These are phyloP conservation scores for Actinidia polygama DNA, from an alignment of 179 eudicot species.

Conservation along the genomic window DNA sequence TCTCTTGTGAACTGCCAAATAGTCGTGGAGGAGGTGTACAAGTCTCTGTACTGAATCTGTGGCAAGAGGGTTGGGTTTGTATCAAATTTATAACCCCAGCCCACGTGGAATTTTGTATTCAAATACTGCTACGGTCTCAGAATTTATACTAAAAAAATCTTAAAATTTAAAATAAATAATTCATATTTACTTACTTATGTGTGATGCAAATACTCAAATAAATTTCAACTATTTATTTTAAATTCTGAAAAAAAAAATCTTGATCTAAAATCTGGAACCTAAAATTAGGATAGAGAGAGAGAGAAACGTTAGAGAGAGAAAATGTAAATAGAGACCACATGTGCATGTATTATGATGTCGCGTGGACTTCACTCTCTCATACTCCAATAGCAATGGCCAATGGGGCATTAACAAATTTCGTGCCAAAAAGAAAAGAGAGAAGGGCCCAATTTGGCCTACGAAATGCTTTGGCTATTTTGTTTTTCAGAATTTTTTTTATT, in stretches of 20 bases:
- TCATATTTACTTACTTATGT: no score
- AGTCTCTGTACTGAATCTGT: not conserved
- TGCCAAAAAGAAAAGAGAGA: not conserved
- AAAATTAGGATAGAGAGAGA: not conserved
- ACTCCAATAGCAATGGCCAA: not conserved
- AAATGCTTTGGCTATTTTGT: no score
- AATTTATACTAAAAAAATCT: no score
- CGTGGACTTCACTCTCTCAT: not conserved
- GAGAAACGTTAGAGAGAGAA: not conserved
- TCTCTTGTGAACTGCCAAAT: not conserved
- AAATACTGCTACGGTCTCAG: no score
- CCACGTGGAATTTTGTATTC: not conserved
- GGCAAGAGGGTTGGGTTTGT: slow-evolving; percentile 15
- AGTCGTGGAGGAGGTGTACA: not conserved
- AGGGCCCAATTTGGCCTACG: not conserved
- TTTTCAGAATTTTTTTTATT: no score
- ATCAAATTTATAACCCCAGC: slow-evolving; percentile 22
- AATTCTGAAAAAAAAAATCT: no score
- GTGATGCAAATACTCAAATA: no score
- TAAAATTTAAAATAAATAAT: no score
- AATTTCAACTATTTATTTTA: no score
- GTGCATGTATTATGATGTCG: not conserved
- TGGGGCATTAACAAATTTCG: not conserved
- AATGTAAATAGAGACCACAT: not conserved
- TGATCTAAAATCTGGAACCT: no score